Percentiles rank a stretch among this genome's conserved stretches.
Evolutionary conservation across 2,329 filamentous ascomycete genomes (phyloP).

Genomic region (Aspergillus proliferans): DNA sequence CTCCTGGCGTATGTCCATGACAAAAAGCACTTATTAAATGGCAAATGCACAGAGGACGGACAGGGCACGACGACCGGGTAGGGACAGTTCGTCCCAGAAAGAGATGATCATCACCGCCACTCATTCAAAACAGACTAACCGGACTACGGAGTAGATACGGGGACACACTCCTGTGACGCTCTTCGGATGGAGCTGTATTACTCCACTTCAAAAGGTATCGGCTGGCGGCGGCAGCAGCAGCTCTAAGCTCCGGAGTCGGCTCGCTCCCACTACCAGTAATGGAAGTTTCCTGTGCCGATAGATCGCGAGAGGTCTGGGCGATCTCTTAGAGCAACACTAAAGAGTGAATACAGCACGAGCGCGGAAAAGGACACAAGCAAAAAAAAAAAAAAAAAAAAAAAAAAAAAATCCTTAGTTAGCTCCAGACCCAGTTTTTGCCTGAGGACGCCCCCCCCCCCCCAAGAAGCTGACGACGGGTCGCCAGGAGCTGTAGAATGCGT

Average conservation of each 20-base stretch:
- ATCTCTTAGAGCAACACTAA: background rate
- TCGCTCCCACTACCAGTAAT: too few relatives aligned
- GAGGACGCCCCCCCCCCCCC: background rate
- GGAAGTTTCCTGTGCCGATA: too few relatives aligned
- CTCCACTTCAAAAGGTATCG: too few relatives aligned
- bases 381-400: background rate
- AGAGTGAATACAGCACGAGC: background rate
- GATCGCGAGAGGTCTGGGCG: too few relatives aligned
- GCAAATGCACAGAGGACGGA: too few relatives aligned
- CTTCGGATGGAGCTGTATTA: background rate
- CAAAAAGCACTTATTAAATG: too few relatives aligned
- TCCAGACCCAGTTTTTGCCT: background rate
- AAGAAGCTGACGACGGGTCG: background rate
- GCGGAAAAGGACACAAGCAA: background rate
- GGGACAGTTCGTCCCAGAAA: background rate
- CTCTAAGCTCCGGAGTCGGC: too few relatives aligned
- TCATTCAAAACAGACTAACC: background rate
- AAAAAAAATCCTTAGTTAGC: background rate
- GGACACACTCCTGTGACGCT: too few relatives aligned
- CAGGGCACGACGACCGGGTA: background rate
- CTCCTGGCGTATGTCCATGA: too few relatives aligned
- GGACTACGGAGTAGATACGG: background rate
- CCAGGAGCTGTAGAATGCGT: too few relatives aligned
- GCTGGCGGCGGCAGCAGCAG: too few relatives aligned
- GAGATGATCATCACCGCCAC: background rate